Percentiles rank a stretch among this genome's conserved stretches.
Evolutionary conservation across 306 rosid species (phyloP).

Genomic region (Rosa persica): DNA sequence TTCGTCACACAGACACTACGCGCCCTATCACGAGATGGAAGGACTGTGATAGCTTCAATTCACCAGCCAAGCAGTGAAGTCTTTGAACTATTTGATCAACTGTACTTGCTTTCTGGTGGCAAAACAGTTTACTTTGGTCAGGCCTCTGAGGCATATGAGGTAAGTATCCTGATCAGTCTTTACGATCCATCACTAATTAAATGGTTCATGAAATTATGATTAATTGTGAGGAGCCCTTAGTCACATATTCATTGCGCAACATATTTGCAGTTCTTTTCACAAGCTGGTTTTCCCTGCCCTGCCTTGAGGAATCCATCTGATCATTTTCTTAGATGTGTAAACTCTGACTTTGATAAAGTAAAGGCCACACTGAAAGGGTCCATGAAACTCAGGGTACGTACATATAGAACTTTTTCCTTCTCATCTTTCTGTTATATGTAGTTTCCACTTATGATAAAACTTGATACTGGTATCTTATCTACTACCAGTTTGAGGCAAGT

Average conservation of each 20-base stretch:
- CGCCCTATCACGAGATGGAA: conserved; percentile 81
- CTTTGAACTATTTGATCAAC: conserved; percentile 85
- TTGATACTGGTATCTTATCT: conserved; percentile 6
- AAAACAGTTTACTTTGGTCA: conserved; percentile 93
- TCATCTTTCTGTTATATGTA: not conserved
- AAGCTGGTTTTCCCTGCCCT: conserved; percentile 98
- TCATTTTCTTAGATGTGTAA: conserved; percentile 90
- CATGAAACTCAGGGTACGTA: conserved; percentile 76
- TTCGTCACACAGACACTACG: conserved; percentile 91
- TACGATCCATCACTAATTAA: not conserved
- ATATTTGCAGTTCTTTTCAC: conserved; percentile 79
- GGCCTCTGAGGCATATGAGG: conserved; percentile 96
- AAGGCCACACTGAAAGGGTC: conserved; percentile 86
- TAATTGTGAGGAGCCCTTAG: not conserved
- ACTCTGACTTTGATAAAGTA: conserved; percentile 95
- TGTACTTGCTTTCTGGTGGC: conserved; percentile 90
- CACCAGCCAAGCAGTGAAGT: conserved; percentile 99
- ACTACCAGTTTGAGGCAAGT: conserved; percentile 65
- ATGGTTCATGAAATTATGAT: not conserved
- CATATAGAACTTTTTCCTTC: not conserved
- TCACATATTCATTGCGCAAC: not conserved
- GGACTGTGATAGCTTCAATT: conserved; percentile 94
- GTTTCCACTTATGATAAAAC: not conserved
- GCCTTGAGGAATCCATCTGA: conserved; percentile 97
- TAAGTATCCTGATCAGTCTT: not conserved